A percentile compares a stretch with the other conserved stretches of the same genome.
phyloP scores from a whole-genome alignment of 1,284 basidiomycete species.

The Sphagnurus paluster region DNA sequence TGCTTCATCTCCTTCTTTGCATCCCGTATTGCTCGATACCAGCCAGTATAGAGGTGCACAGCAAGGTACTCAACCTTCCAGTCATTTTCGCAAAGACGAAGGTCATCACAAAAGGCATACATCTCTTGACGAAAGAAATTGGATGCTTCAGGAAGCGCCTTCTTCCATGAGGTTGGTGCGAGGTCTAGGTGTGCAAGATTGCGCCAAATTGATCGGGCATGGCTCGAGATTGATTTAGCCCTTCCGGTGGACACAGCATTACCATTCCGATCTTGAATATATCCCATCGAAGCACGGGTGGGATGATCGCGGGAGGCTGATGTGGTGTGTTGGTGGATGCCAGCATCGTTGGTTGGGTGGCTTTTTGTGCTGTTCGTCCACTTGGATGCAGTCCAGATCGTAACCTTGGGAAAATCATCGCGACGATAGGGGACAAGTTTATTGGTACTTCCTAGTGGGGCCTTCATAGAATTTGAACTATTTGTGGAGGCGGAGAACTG shows the following conservation, averaged over 20 bases:
- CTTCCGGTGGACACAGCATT: not conserved
- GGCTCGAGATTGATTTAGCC: not conserved
- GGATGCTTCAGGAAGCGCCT: not conserved
- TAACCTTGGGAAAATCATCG: not conserved
- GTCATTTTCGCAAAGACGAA: not conserved
- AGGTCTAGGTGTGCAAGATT: not conserved
- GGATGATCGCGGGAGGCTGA: not conserved
- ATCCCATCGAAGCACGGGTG: not conserved
- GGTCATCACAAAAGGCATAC: not conserved
- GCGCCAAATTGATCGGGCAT: not conserved
- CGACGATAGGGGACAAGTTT: not conserved
- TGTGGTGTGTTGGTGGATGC: not conserved
- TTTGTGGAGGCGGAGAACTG: not conserved
- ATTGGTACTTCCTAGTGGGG: no score
- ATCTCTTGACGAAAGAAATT: not conserved
- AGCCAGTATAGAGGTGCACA: not conserved
- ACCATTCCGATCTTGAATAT: not conserved
- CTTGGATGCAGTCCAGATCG: not conserved
- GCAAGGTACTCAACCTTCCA: not conserved
- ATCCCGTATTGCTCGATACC: not conserved
- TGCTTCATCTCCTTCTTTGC: not conserved
- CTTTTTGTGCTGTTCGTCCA: not conserved
- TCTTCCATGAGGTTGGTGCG: not conserved
- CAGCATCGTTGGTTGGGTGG: not conserved
- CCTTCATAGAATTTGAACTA: not conserved